Evolutionary conservation across 129 eudicot species (phyloP), one percentile per base, ranked within the genome.

Genomic region (Flaveria brownii): DNA sequence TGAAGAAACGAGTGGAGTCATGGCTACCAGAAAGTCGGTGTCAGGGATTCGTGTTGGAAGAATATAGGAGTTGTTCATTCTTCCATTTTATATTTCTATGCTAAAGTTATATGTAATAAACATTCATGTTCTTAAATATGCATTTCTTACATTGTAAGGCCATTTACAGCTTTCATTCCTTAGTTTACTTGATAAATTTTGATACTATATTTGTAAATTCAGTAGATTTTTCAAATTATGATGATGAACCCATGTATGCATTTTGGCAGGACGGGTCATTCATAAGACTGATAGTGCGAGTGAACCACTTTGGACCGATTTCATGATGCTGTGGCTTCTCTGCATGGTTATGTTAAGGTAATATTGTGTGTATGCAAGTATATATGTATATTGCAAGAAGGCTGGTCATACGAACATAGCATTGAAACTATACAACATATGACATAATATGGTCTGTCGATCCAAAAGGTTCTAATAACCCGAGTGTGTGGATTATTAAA

Each of bases 1-100:
- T 47, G 70, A 80, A 74, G 80, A 80, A 68, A 56, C 65, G 52
- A 80, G 80, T 30, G 74, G 76, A 74, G 71, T 80, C 52, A 26
- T 74, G 30, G 64, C 80, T 56, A 67, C 76, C 68, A 57, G 84
- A 74, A 80, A 80, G 54, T 80, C 84, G 10, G 73, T 68, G 11
- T 80, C 84, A 16, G 75, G 80, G 39, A 74, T 74, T 67, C 84
- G 84, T 74, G 74, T 80, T 68, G 76, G 84, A 74, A 80, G 84
- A 72, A 76, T 70, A 57, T 74, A 80, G 84, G 84, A 80, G 64
- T 80, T 17, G 66, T 64, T 60, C 41, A 65, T 74, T 74, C 70
- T 80, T 74, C 41, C 54, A 36, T 80, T 47, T 57, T 67, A 55
- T 55, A 26, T 67, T 56, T 80, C 33, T 74, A 30, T 80, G 75